Evolutionary conservation across 305 asterid species (phyloP), one percentile per base, ranked within the genome.

Genomic region (Ruellia speciosa): DNA sequence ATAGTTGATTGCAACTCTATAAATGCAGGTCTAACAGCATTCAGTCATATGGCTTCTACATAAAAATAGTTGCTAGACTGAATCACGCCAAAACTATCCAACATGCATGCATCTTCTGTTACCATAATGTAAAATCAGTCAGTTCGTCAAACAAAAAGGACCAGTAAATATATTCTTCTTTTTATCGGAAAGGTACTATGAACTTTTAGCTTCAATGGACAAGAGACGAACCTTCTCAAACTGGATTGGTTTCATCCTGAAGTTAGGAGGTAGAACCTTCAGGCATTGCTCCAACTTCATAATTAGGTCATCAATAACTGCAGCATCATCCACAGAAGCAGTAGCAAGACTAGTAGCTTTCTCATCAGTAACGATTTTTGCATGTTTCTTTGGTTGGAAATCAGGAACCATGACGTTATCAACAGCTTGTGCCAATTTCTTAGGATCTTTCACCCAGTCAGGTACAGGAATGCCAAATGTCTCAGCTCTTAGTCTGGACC

Each of bases 321-420:
- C 95, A 69, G 77, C 83, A 67, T 90, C 97, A 67, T 90, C 97
- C 55, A 77, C 66, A 34, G 97, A 87, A 60, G 94, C 88, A 63
- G 85, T 67, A 39, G 94, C 75, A 16, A 90, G 79, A 74, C 85
- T 90, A 24, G 89, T 87, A 58, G 89, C 96, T 60, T 81, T 87
- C 81, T 90, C 96, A 79, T 90, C 96, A 47, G 96, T 90, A 59
- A 72, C 95, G 66, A 90, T 85, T 70, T 80, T 90, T 17, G 62
- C 94, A 66, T 59, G 94, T 64, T 72, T 61, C 62, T 64, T 80
- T 0, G 98, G 98, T 64, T 78, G 79, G 60, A 87, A 90, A 18
- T 82, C 95, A 19, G 95, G 95, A 58, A 90, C 88, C 12, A 80
- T 61, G 52, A 83, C 77, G n/a, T 66, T 75, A 51, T 85, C 83